phyloP scores from a whole-genome alignment of 768 basidiomycete genomes.

The Mycena amicta region DNA sequence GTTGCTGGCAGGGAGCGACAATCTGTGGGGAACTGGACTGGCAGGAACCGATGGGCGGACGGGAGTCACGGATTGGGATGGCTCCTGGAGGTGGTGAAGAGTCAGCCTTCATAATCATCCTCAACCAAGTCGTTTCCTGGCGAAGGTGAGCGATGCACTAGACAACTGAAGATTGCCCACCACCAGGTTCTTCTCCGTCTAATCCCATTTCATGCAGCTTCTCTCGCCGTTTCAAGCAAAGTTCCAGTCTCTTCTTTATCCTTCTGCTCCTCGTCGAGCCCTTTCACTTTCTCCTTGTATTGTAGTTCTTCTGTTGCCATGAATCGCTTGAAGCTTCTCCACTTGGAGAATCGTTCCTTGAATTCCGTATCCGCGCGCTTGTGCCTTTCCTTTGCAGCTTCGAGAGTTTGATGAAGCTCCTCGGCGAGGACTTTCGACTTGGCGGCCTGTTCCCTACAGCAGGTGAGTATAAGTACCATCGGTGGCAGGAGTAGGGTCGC shows the following conservation, averaged over 20 bases:
- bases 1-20: neutral
- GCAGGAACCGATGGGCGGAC: neutral
- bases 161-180: neutral
- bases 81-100: too few relatives aligned
- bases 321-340: conserved; percentile 49
- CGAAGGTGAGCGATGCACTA: neutral
- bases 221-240: conserved; percentile 24
- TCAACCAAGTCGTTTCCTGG: neutral
- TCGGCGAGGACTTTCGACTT: conserved; percentile 9
- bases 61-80: neutral
- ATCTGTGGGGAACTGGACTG: neutral
- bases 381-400: conserved; percentile 20
- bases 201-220: conserved; percentile 13
- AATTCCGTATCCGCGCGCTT: conserved; percentile 54
- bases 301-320: conserved; percentile 37
- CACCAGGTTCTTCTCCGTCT: conserved; percentile 1
- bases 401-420: conserved; percentile 8
- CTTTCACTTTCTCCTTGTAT: conserved; percentile 29
- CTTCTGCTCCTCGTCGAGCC: conserved; percentile 32
- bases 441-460: conserved; percentile 2
- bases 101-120: too few relatives aligned
- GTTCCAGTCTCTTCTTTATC: conserved; percentile 25
- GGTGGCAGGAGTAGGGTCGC: neutral
- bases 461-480: neutral
- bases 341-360: conserved; percentile 38